Conservation (phyloP, 352 stramenopile genomes). For the Phytophthora sp. region DNA sequence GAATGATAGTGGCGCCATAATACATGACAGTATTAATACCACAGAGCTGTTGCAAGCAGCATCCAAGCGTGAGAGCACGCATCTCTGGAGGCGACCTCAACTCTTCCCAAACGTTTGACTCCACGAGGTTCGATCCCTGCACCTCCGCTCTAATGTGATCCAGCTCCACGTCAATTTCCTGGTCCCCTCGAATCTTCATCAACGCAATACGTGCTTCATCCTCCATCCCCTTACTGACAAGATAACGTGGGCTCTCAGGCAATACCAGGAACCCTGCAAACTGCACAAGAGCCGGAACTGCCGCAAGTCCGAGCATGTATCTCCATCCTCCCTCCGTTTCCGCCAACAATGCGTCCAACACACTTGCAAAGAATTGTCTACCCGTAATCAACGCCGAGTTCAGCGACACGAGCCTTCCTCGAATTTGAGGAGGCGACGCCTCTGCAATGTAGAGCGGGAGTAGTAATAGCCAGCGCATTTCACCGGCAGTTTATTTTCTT, state of each 20-base stretch:
- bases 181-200: slow-evolving; percentile 56
- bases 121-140: slow-evolving; percentile 22
- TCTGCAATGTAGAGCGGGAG: slow-evolving; percentile 87
- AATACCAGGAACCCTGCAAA: slow-evolving; percentile 71
- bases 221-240: slow-evolving; percentile 53
- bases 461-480: too few species aligned
- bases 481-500: too few species aligned
- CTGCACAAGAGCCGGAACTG: slow-evolving; percentile 69
- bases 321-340: slow-evolving; percentile 65
- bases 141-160: slow-evolving; percentile 66
- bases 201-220: slow-evolving; percentile 54
- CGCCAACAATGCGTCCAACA: slow-evolving; percentile 67
- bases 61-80: slow-evolving; percentile 52
- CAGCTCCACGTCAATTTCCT: slow-evolving; percentile 61
- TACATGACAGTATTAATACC: slow-evolving; percentile 90
- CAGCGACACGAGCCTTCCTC: slow-evolving; percentile 72
- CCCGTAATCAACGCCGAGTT: slow-evolving; percentile 79
- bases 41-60: slow-evolving; percentile 70
- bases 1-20: slow-evolving; percentile 79
- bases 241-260: slow-evolving; percentile 70
- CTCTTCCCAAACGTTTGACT: slow-evolving; percentile 46
- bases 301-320: slow-evolving; percentile 81
- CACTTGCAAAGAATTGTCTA: slow-evolving; percentile 79
- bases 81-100: slow-evolving; percentile 40
- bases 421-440: slow-evolving; percentile 66